A percentile compares a stretch with the other conserved stretches of the same genome.
phyloP scores from a whole-genome alignment of 805 yeast species.

The Blastobotrys chiropterorum region DNA sequence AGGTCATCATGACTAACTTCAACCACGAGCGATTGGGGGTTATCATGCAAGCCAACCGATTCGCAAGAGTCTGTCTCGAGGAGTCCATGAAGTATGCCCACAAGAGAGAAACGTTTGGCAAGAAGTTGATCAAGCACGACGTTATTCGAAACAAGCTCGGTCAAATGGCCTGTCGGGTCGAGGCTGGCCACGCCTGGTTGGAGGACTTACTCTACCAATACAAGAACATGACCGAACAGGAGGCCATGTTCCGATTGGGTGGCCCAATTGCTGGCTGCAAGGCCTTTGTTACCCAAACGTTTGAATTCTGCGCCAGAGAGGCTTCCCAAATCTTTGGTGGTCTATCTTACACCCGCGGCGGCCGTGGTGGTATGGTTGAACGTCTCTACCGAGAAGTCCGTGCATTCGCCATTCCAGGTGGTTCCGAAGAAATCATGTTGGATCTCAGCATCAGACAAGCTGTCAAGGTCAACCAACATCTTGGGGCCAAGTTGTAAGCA shows the following conservation, averaged over 20 bases:
- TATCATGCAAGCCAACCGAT: slow-evolving; percentile 35
- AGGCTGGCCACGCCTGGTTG: slow-evolving; percentile 36
- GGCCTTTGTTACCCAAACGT: slow-evolving; percentile 36
- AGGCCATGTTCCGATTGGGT: slow-evolving; percentile 34
- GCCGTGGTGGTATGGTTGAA: slow-evolving; percentile 39
- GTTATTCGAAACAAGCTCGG: slow-evolving; percentile 39
- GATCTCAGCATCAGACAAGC: slow-evolving; percentile 37
- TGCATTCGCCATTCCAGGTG: slow-evolving; percentile 41
- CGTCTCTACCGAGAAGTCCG: slow-evolving; percentile 40
- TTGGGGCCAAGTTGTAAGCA: slow-evolving; percentile 35
- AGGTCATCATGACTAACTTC: slow-evolving; percentile 38
- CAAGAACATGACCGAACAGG: slow-evolving; percentile 27
- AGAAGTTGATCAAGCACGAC: slow-evolving; percentile 35
- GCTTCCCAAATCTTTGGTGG: slow-evolving; percentile 41
- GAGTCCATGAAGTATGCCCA: slow-evolving; percentile 37
- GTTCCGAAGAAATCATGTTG: slow-evolving; percentile 40
- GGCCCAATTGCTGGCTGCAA: slow-evolving; percentile 40
- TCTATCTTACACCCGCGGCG: slow-evolving; percentile 37
- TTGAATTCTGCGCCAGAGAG: slow-evolving; percentile 39
- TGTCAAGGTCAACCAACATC: slow-evolving; percentile 34
- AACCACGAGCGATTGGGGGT: slow-evolving; percentile 40
- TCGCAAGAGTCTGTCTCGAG: slow-evolving; percentile 34
- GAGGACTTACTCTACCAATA: slow-evolving; percentile 33
- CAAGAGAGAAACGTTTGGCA: slow-evolving; percentile 38
- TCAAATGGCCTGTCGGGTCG: slow-evolving; percentile 35